Base-by-base conservation (phyloP, 768 basidiomycete species). In the Roridomyces roridus region DNA sequence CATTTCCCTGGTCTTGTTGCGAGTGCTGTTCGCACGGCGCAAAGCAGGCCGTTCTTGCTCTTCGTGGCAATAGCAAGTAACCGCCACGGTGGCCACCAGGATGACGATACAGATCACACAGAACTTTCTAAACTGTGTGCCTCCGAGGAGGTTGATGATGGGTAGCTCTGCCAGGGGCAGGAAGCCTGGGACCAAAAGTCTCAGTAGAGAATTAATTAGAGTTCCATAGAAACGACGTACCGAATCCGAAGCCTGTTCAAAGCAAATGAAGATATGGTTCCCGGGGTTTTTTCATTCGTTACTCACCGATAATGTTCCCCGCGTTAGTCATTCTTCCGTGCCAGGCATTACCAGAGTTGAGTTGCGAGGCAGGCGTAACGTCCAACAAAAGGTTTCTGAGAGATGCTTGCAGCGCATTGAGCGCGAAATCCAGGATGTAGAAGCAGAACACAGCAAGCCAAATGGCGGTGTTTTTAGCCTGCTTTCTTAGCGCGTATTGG, bases 341-440 rank as follows among this genome's bases (percentile, higher is more conserved):
- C 95, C 96, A 99, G 29, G 97, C 97, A 74, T 98, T 99, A 5
- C 90, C 94, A n/a, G 87, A 82, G 52, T 89, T 94, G 12, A 98
- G 84, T 70, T 98, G 96, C 59, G 88, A 84, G 14, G 92, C 84
- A 6, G 97, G 96, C 0, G 93, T 85, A 46, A 96, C 76, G 69
- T 99, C 97, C 55, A 99, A 81, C 12, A 98, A 80, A n/a, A 99
- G 85, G 72, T 97, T 97, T 46, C 95, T 80, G 29, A 98, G 77
- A 11, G 94, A 96, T 3, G 92, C 93, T 80, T 96, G 94, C 42
- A 96, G 74, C 5, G 93, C 97, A 71, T 99, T 99, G 55, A 99
- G 81, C n/a, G 94, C 92, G 68, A 99, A 99, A 72, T 99, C 97
- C 29, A 99, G 80, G 44, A 95, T 71, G 68, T 97, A 99, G 75